These are phyloP conservation scores for Mucor saturninus DNA, from an alignment of 371 early-diverging fungal species.

Conservation along the genomic window DNA sequence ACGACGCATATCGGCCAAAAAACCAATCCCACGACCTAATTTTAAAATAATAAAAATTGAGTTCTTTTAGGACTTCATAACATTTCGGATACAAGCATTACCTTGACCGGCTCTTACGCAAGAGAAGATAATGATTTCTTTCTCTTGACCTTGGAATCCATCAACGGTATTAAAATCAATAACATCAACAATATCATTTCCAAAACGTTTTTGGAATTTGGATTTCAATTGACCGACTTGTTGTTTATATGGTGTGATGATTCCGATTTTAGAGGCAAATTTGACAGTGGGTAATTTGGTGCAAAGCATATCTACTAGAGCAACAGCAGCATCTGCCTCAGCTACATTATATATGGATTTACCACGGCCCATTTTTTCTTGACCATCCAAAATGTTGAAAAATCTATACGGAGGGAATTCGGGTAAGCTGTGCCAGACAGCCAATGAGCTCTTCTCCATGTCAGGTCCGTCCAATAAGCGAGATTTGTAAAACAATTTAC, in stretches of 20 bases:
- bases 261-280: slow-evolving; percentile 81
- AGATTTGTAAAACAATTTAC: slow-evolving; percentile 81
- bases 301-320: slow-evolving; percentile 70
- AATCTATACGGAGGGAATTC: slow-evolving; percentile 82
- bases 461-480: slow-evolving; percentile 78
- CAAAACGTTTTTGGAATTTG: slow-evolving; percentile 68
- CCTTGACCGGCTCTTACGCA: slow-evolving; percentile 86
- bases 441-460: slow-evolving; percentile 64
- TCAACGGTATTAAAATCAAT: slow-evolving; percentile 96
- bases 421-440: slow-evolving; percentile 77
- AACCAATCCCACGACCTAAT: slow-evolving; percentile 80
- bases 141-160: slow-evolving; percentile 99
- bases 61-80: background rate
- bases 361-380: slow-evolving; percentile 68
- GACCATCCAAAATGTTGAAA: slow-evolving; percentile 74
- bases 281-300: slow-evolving; percentile 57
- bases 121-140: slow-evolving; percentile 94
- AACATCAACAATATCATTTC: slow-evolving; percentile 62
- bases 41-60: background rate
- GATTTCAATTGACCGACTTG: slow-evolving; percentile 79
- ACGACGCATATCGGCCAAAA: slow-evolving; percentile 86
- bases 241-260: slow-evolving; percentile 93
- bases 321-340: slow-evolving; percentile 80
- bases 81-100: slow-evolving; percentile 19
- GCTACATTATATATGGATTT: slow-evolving; percentile 82